Percentiles rank a stretch among this genome's conserved stretches.
Conservation (phyloP, 2,329 filamentous ascomycete species). For the Nectriaceae sp. region DNA sequence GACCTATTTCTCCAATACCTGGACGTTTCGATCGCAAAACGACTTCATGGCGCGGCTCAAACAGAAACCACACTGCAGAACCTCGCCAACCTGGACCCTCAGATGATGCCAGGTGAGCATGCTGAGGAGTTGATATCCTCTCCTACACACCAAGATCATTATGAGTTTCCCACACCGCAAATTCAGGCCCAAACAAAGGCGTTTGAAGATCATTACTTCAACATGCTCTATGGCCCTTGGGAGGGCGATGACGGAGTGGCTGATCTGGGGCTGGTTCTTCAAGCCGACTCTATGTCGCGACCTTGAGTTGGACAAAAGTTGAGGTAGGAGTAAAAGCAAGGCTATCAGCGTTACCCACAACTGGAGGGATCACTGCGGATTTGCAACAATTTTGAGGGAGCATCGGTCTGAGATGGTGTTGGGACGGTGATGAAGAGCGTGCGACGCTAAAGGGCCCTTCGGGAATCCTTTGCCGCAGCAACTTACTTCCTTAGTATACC, state of each 20-base stretch:
- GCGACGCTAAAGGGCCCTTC: too few relatives aligned
- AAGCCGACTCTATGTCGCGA: too few relatives aligned
- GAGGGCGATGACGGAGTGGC: constrained; percentile 38
- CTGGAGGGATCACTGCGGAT: too few relatives aligned
- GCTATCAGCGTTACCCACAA: too few relatives aligned
- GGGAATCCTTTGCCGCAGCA: too few relatives aligned
- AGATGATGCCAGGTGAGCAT: neutral
- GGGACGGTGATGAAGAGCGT: too few relatives aligned
- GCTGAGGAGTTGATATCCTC: neutral
- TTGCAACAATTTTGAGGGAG: too few relatives aligned
- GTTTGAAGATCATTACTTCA: constrained; percentile 39
- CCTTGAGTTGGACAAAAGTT: too few relatives aligned
- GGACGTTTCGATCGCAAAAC: constrained; percentile 39
- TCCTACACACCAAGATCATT: constrained; percentile 2
- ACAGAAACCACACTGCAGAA: constrained; percentile 7
- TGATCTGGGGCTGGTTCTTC: constrained; percentile 36
- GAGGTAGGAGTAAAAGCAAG: too few relatives aligned
- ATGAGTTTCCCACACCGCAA: constrained; percentile 13
- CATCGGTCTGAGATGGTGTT: too few relatives aligned
- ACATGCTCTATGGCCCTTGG: constrained; percentile 36
- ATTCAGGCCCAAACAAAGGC: constrained; percentile 25
- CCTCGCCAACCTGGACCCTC: constrained; percentile 1
- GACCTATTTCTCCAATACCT: constrained; percentile 41
- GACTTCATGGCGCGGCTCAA: constrained; percentile 28
- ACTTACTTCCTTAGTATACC: too few relatives aligned